These are phyloP conservation scores for Brassica juncea DNA, from an alignment of 345 rosid species.

Conservation along the genomic window DNA sequence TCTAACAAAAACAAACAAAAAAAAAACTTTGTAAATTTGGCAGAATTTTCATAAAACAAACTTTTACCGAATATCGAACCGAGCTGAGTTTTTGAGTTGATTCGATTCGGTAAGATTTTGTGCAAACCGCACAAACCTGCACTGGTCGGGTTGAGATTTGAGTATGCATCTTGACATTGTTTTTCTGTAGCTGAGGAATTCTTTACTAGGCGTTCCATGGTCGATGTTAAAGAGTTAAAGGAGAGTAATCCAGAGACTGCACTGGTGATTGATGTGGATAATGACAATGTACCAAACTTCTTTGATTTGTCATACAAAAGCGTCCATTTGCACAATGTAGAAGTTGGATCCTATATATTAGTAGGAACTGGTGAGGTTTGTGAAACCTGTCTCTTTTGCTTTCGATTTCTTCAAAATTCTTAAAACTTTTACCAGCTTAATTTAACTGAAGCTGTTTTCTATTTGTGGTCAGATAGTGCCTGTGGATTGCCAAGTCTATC, in stretches of 20 bases:
- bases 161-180: neutral
- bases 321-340: slow-evolving; percentile 70
- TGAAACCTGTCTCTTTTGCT: slow-evolving; percentile 20
- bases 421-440: neutral
- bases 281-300: slow-evolving; percentile 58
- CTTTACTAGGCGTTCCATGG: slow-evolving; percentile 79
- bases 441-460: neutral
- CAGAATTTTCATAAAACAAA: no score
- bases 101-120: neutral
- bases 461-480: neutral
- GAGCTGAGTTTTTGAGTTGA: no score
- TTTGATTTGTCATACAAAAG: slow-evolving; percentile 67
- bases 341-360: slow-evolving; percentile 76
- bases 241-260: slow-evolving; percentile 80
- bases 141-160: neutral
- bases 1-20: neutral
- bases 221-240: slow-evolving; percentile 86
- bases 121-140: neutral
- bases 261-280: slow-evolving; percentile 59
- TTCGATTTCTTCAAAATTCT: neutral
- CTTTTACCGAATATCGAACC: no score
- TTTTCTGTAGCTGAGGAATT: slow-evolving; percentile 76
- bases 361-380: slow-evolving; percentile 96
- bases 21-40: neutral
- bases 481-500: neutral